phyloP scores from a whole-genome alignment of 139 green algal genomes.

The Chlorella sp. region DNA sequence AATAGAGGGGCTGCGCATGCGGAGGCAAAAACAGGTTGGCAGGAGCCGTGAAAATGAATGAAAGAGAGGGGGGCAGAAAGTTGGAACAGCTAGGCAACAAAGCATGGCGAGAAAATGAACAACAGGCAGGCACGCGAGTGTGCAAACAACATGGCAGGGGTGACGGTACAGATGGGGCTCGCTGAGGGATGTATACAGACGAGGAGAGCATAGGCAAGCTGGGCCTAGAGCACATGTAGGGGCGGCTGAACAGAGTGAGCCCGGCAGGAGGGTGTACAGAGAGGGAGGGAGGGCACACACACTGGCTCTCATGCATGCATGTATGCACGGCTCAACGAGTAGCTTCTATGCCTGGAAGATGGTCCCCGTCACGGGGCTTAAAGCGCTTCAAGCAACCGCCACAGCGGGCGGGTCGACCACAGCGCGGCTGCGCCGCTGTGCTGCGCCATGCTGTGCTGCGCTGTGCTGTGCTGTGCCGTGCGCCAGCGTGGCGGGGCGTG shows the following conservation, averaged over 20 bases:
- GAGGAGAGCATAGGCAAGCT: background rate
- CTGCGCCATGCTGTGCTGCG: background rate
- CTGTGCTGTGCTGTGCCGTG: background rate
- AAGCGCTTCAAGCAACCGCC: background rate
- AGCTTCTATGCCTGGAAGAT: background rate
- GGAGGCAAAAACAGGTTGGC: no score
- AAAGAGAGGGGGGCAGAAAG: no score
- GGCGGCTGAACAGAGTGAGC: no score
- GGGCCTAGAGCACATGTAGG: no score
- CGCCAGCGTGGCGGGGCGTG: background rate
- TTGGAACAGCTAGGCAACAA: background rate
- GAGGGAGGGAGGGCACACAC: no score
- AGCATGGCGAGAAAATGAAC: background rate
- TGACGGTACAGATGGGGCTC: no score
- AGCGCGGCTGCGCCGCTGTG: background rate
- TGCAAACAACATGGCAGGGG: no score
- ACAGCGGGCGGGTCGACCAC: background rate
- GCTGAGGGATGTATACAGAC: no score
- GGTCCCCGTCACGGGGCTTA: background rate
- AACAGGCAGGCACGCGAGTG: background rate
- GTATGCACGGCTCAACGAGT: background rate
- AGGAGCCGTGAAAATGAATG: no score
- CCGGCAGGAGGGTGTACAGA: no score
- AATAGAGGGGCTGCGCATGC: no score
- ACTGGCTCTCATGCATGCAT: no score